These are phyloP conservation scores for Phyllosticta citriasiana DNA, from an alignment of 2,329 filamentous ascomycete species.

Conservation along the genomic window DNA sequence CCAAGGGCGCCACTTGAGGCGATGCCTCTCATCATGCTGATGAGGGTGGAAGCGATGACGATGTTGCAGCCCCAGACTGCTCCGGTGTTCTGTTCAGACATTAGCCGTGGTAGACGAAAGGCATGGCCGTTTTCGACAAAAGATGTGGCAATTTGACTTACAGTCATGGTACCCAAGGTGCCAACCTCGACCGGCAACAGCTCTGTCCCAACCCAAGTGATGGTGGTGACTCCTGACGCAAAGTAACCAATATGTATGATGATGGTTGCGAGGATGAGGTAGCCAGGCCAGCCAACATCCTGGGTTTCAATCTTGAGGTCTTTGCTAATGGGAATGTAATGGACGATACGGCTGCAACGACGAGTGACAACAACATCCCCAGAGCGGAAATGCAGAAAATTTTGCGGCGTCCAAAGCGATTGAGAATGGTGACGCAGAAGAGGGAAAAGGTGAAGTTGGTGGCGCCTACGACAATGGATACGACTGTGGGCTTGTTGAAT, in stretches of 20 bases:
- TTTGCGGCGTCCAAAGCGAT: constrained; percentile 65
- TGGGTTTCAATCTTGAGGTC: constrained; percentile 24
- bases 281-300: constrained; percentile 23
- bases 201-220: constrained; percentile 29
- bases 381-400: constrained; percentile 42
- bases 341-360: constrained; percentile 56
- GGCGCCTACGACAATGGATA: constrained; percentile 67
- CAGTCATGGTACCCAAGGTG: constrained; percentile 28
- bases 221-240: constrained; percentile 23
- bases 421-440: constrained; percentile 66
- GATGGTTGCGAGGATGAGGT: constrained; percentile 27
- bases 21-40: constrained; percentile 29
- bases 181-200: constrained; percentile 29
- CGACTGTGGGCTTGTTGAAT: constrained; percentile 69
- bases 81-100: constrained; percentile 10
- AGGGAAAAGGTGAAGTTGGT: constrained; percentile 77
- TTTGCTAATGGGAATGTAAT: constrained; percentile 34
- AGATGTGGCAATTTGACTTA: constrained; percentile 13
- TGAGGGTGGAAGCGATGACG: constrained; percentile 28
- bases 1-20: constrained; percentile 29
- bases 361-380: constrained; percentile 62
- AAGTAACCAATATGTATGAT: constrained; percentile 29
- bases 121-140: too few species aligned
- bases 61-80: constrained; percentile 21
- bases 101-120: not conserved